These are phyloP conservation scores for Digitaria exilis DNA, from an alignment of 202 grass and related monocot species.

Conservation along the genomic window DNA sequence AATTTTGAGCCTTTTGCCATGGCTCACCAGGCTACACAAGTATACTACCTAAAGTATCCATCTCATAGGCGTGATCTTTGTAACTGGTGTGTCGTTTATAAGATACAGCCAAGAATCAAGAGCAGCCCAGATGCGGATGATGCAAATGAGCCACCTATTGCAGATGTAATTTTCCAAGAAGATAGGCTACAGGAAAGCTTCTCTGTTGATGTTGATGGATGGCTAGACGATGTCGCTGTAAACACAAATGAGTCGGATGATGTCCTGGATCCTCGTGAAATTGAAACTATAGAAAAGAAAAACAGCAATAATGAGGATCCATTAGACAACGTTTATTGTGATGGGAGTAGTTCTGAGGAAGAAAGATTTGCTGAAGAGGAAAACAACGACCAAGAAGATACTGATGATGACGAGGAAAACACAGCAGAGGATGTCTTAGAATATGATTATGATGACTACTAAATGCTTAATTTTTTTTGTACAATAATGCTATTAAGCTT, in stretches of 20 bases:
- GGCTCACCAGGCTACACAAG: conserved; percentile 18
- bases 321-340: neutral
- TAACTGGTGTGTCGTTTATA: conserved; percentile 28
- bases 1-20: conserved; percentile 31
- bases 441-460: conserved; percentile 31
- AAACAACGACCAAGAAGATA: neutral
- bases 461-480: neutral
- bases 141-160: neutral
- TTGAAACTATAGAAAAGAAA: conserved; percentile 7
- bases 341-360: neutral
- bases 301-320: neutral
- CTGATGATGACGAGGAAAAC: neutral
- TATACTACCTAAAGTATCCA: conserved; percentile 1
- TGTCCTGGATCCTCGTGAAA: conserved; percentile 4
- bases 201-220: neutral
- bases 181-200: neutral
- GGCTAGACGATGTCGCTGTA: neutral
- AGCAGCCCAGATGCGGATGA: neutral
- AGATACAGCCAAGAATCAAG: neutral
- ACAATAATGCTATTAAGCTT: no score
- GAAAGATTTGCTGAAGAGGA: neutral
- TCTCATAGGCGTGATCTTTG: neutral
- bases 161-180: conserved; percentile 7
- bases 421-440: neutral
- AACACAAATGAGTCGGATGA: neutral